Evolutionary conservation across 1,139 yeast species (phyloP).

Genomic region (Yamadazyma diddensiae): DNA sequence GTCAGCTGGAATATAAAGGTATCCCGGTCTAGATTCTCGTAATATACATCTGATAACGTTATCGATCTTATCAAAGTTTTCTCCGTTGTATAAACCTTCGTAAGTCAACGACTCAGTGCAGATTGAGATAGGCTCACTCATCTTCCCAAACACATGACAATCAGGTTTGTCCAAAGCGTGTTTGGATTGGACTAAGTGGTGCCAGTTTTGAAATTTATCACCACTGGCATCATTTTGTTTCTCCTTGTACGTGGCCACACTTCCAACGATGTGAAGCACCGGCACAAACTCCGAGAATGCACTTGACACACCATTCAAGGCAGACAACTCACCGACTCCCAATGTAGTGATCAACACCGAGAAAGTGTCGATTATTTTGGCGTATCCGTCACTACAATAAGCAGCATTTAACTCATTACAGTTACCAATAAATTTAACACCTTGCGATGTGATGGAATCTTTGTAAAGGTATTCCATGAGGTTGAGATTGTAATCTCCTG

Average conservation of each 20-base stretch:
- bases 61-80: conserved; percentile 51
- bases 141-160: conserved; percentile 60
- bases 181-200: conserved; percentile 66
- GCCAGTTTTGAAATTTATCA: conserved; percentile 37
- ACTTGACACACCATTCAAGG: conserved; percentile 81
- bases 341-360: conserved; percentile 58
- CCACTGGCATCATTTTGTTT: conserved; percentile 23
- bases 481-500: conserved; percentile 42
- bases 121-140: conserved; percentile 60
- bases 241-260: conserved; percentile 47
- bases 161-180: conserved; percentile 48
- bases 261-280: conserved; percentile 77
- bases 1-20: conserved; percentile 71
- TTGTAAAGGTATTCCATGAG: conserved; percentile 35
- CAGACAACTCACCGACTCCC: conserved; percentile 88
- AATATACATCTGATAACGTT: conserved; percentile 56
- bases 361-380: conserved; percentile 48
- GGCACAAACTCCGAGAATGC: conserved; percentile 80
- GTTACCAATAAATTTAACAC: conserved; percentile 26
- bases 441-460: conserved; percentile 20
- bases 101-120: conserved; percentile 53
- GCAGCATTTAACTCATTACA: conserved; percentile 49
- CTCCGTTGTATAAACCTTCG: conserved; percentile 36
- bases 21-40: conserved; percentile 70
- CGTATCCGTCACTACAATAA: conserved; percentile 79